Evolutionary conservation across 1,284 basidiomycete genomes (phyloP), one percentile per base, ranked within the genome.

Genomic region (Malassezia nana): DNA sequence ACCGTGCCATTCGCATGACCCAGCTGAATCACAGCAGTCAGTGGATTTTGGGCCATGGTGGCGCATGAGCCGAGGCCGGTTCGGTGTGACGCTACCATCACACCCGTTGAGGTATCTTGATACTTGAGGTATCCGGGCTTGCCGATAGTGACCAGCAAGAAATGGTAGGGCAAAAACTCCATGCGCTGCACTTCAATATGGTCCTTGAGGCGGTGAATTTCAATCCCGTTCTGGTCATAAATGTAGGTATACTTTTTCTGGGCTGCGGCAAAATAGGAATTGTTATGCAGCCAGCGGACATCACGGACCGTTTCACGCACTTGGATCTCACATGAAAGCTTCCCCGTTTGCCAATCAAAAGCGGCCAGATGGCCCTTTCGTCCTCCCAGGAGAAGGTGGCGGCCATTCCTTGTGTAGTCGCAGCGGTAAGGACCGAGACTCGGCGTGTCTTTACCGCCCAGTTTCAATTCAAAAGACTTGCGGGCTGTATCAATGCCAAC

Each of bases 211-310:
- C 78, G 74, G 69, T 98, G 92, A 7, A 99, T 77, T 75, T 98
- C 94, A 22, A 94, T 85, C 15, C 94, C 92, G 26, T 55, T 56
- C 62, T 89, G 83, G 76, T 98, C 94, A 70, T 98, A 96, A 55
- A 98, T 90, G 77, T 87, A 98, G 16, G 86, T 86, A 71, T 94
- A 89, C 79, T 91, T 89, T 75, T 89, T 89, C 76, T 98, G 92
- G 0, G 92, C 92, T 12, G 94, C 90, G 2, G 92, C 94, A 69
- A 86, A 90, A 76, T 86, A 88, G 0, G 84, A 84, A 52, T 92
- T 86, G 67, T 91, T 88, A 72, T 96, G 91, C 9, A 99, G 77
- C 75, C 91, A 98, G 24, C 86, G 89, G 75, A 96, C 86, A 74
- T 95, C 91, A 60, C 89, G 66, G 65, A 80, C 86, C 80, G 87